These are phyloP conservation scores for Chalara sp. DNA, from an alignment of 2,329 filamentous ascomycete genomes.

Conservation along the genomic window DNA sequence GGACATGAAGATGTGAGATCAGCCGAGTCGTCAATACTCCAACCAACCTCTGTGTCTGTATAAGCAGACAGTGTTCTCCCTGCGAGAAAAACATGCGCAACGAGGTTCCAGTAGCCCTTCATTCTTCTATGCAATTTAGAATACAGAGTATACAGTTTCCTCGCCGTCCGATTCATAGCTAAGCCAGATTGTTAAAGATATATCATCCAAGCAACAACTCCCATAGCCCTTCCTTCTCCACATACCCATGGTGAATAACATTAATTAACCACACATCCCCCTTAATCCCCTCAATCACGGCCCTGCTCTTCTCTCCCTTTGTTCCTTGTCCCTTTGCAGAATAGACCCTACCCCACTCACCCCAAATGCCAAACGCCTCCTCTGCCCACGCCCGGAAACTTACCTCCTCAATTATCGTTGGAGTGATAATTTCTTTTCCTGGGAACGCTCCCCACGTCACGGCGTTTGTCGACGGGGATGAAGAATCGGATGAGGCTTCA, in stretches of 20 bases:
- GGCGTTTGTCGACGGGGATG: conserved; percentile 70
- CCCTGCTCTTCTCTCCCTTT: conserved; percentile 51
- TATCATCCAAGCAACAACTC: conserved; percentile 43
- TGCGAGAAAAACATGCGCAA: no score
- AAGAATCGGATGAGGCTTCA: conserved; percentile 10
- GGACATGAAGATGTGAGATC: no score
- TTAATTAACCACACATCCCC: conserved; percentile 70
- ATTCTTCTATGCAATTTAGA: no score
- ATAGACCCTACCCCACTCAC: conserved; percentile 88
- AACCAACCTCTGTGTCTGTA: no score
- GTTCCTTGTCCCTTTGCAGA: conserved; percentile 51
- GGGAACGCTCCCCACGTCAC: conserved; percentile 97
- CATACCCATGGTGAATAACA: conserved; percentile 74
- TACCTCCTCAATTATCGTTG: conserved; percentile 93
- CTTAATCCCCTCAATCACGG: not conserved
- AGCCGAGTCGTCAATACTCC: no score
- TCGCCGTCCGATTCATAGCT: no score
- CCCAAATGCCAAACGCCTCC: conserved; percentile 93
- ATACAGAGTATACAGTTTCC: no score
- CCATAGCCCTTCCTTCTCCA: conserved; percentile 68
- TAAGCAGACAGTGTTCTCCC: no score
- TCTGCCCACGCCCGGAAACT: conserved; percentile 92
- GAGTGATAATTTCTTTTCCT: conserved; percentile 91
- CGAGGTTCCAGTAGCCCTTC: no score
- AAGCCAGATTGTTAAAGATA: no score